Percentiles rank a stretch among this genome's conserved stretches.
phyloP scores from a whole-genome alignment of 2,329 filamentous ascomycete genomes.

The Microcyclospora tardicrescens region DNA sequence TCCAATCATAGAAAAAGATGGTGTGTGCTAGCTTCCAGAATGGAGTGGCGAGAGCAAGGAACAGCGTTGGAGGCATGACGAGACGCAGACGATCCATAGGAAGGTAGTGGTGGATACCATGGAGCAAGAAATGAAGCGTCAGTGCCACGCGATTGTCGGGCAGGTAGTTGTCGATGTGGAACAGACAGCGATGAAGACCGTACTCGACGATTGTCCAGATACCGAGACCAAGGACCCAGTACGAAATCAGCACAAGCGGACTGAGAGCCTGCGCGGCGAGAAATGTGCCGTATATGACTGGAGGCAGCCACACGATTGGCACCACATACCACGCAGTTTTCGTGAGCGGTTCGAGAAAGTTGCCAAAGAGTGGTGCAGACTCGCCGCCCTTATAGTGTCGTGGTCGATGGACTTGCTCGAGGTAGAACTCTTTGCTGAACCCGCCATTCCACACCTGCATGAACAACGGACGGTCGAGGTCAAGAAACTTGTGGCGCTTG shows the following conservation, averaged over 20 bases:
- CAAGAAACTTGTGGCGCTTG: constrained; percentile 85
- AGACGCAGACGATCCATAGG: constrained; percentile 98
- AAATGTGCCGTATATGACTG: constrained; percentile 57
- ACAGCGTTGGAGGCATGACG: constrained; percentile 90
- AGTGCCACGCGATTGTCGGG: constrained; percentile 83
- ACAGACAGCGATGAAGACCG: constrained; percentile 73
- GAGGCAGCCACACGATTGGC: constrained; percentile 74
- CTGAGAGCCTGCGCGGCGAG: constrained; percentile 49
- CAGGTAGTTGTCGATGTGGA: constrained; percentile 86
- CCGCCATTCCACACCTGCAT: constrained; percentile 78
- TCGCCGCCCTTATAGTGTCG: constrained; percentile 89
- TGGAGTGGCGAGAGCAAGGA: constrained; percentile 66
- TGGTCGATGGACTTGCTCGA: constrained; percentile 89
- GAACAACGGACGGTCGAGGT: constrained; percentile 72
- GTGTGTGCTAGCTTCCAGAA: constrained; percentile 86
- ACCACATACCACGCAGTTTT: constrained; percentile 92
- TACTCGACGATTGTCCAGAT: constrained; percentile 92
- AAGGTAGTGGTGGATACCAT: constrained; percentile 94
- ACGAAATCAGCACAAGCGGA: constrained; percentile 38
- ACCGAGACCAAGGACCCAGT: constrained; percentile 57
- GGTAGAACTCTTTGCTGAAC: constrained; percentile 91
- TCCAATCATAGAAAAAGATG: constrained; percentile 76
- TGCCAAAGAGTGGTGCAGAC: constrained; percentile 89
- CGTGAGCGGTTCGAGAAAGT: constrained; percentile 94
- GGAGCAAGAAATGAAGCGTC: constrained; percentile 81